A percentile compares a stretch with the other conserved stretches of the same genome.
Evolutionary conservation across 1,139 yeast genomes (phyloP).

Genomic region (Ashbya aceris): DNA sequence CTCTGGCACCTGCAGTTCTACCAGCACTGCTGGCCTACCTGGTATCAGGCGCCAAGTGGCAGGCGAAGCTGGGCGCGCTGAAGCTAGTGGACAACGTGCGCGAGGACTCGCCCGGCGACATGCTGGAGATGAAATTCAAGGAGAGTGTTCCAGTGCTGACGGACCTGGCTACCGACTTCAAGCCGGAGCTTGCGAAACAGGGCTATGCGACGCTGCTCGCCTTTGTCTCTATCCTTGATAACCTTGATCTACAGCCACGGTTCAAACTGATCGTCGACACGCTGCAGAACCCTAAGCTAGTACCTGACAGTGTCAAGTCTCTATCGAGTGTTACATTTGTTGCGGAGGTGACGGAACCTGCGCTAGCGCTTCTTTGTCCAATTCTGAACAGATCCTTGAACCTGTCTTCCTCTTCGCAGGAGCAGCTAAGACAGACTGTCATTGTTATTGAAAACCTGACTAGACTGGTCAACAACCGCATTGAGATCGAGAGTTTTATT

Average conservation of each 20-base stretch:
- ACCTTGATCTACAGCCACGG: conserved; percentile 83
- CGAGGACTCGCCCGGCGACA: conserved; percentile 76
- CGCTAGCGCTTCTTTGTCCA: conserved; percentile 82
- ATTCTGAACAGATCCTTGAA: conserved; percentile 85
- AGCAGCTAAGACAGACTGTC: conserved; percentile 92
- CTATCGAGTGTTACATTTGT: conserved; percentile 93
- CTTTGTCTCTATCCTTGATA: conserved; percentile 77
- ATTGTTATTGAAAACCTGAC: conserved; percentile 94
- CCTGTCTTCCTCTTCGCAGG: conserved; percentile 79
- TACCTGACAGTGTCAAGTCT: conserved; percentile 81
- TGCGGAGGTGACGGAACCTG: conserved; percentile 97
- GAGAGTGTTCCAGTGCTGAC: conserved; percentile 77
- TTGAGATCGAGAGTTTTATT: conserved; percentile 81
- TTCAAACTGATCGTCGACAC: conserved; percentile 80
- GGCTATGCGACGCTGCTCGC: conserved; percentile 63
- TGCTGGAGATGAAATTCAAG: conserved; percentile 72
- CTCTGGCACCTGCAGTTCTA: conserved; percentile 60
- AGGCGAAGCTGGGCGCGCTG: conserved; percentile 75
- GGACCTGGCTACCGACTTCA: conserved; percentile 87
- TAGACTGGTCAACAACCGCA: conserved; percentile 85
- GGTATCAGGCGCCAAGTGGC: conserved; percentile 85
- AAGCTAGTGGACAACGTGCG: conserved; percentile 62
- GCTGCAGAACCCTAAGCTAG: conserved; percentile 80
- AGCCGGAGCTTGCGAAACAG: conserved; percentile 86
- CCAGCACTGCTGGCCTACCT: conserved; percentile 55